Evolutionary conservation across 2,329 filamentous ascomycete genomes (phyloP).

Genomic region (Colletotrichum gloeosporioides): DNA sequence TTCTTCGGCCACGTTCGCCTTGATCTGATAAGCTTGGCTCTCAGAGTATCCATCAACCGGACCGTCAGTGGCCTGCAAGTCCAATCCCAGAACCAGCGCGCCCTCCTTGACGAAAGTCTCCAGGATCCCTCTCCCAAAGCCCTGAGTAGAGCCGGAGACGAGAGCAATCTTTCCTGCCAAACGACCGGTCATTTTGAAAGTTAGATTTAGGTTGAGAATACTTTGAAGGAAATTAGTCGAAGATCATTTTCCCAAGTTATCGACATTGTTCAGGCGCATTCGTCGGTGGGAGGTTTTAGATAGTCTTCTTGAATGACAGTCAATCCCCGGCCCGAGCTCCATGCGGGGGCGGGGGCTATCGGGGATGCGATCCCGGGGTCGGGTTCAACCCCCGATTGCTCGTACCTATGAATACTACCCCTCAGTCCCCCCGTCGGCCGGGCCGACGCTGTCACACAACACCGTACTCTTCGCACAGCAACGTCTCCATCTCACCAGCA

Average conservation of each 20-base stretch:
- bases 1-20: not conserved
- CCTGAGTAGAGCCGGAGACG: not conserved
- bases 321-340: not conserved
- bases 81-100: not conserved
- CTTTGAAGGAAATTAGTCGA: not conserved
- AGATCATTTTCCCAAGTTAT: not conserved
- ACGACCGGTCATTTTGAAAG: not conserved
- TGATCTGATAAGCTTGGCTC: not conserved
- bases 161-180: not conserved
- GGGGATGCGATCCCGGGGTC: not conserved
- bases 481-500: not conserved
- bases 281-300: not conserved
- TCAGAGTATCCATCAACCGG: not conserved
- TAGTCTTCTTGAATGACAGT: not conserved
- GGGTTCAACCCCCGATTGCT: not conserved
- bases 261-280: not conserved
- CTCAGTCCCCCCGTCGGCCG: not conserved
- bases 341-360: not conserved
- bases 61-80: not conserved
- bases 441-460: not conserved
- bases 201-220: not conserved
- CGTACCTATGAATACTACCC: not conserved
- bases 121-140: not conserved
- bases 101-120: not conserved
- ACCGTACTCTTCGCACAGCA: not conserved